A percentile compares a stretch with the other conserved stretches of the same genome.
Evolutionary conservation across 2,329 filamentous ascomycete species (phyloP).

Genomic region (Alternaria triticina): DNA sequence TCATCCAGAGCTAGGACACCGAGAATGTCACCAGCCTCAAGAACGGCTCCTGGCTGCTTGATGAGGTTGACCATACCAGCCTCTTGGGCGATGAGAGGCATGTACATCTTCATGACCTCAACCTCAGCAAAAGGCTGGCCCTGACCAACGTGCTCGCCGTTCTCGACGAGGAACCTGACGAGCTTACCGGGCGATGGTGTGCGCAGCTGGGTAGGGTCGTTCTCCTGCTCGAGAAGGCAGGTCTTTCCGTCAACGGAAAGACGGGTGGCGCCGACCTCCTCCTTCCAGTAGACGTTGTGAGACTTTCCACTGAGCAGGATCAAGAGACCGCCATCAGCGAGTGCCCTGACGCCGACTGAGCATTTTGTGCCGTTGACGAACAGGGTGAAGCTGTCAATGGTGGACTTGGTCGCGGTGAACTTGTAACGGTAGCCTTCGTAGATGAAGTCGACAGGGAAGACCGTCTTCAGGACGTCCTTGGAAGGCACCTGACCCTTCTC

Average conservation of each 20-base stretch:
- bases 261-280: conserved; percentile 94
- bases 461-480: conserved; percentile 96
- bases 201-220: conserved; percentile 95
- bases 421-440: conserved; percentile 97
- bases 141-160: conserved; percentile 89
- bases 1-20: conserved; percentile 96
- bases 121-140: conserved; percentile 95
- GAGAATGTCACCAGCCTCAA: conserved; percentile 98
- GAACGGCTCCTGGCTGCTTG: conserved; percentile 97
- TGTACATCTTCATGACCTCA: conserved; percentile 99
- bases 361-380: conserved; percentile 99
- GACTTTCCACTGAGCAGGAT: conserved; percentile 89
- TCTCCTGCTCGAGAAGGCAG: conserved; percentile 96
- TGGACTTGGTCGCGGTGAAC: conserved; percentile 94
- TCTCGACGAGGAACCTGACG: conserved; percentile 96
- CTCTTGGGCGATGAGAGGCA: conserved; percentile 94
- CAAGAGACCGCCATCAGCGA: conserved; percentile 92
- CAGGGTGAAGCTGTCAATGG: conserved; percentile 90
- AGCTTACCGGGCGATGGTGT: conserved; percentile 96
- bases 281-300: conserved; percentile 99
- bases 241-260: conserved; percentile 98
- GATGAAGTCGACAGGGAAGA: conserved; percentile 98
- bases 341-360: conserved; percentile 86
- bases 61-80: conserved; percentile 97
- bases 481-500: conserved; percentile 98